Evolutionary conservation across 2,329 filamentous ascomycete species (phyloP).

Genomic region (Podosphaera xanthii): DNA sequence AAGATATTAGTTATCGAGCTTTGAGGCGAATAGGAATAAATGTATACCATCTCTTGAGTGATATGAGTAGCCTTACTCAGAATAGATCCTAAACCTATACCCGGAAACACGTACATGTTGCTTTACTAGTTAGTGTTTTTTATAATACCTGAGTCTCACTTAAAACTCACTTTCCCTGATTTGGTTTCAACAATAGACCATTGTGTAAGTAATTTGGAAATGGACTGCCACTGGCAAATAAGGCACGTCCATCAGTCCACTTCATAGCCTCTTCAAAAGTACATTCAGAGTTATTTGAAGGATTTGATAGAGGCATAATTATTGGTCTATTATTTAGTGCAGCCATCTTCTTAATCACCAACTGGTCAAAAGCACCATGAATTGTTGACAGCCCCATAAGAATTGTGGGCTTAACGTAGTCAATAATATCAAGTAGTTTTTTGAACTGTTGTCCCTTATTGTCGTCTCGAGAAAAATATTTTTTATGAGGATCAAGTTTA

Average conservation of each 20-base stretch:
- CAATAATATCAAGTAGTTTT: constrained; percentile 42
- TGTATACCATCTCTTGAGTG: constrained; percentile 12
- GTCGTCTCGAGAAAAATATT: constrained; percentile 19
- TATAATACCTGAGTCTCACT: background rate
- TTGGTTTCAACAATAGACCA: constrained; percentile 24
- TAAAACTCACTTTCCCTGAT: constrained; percentile 22
- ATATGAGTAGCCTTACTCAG: constrained; percentile 44
- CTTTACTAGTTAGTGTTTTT: constrained; percentile 22
- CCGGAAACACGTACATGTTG: constrained; percentile 68
- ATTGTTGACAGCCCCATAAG: constrained; percentile 67
- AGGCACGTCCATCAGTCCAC: constrained; percentile 54
- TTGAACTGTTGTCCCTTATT: constrained; percentile 24
- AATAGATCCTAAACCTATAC: constrained; percentile 60
- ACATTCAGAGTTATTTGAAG: constrained; percentile 62
- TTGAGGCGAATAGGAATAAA: background rate
- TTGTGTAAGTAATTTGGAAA: constrained; percentile 48
- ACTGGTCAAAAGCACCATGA: constrained; percentile 50
- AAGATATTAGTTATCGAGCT: constrained; percentile 10
- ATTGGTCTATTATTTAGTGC: constrained; percentile 46
- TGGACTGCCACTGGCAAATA: constrained; percentile 67
- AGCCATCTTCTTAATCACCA: constrained; percentile 53
- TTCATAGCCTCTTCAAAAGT: constrained; percentile 50
- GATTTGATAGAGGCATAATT: constrained; percentile 64
- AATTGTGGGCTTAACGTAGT: constrained; percentile 52
- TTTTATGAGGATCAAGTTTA: constrained; percentile 42